Percentiles rank a stretch among this genome's conserved stretches.
phyloP scores from a whole-genome alignment of 2,329 filamentous ascomycete species.

The Xylariaceae sp. region DNA sequence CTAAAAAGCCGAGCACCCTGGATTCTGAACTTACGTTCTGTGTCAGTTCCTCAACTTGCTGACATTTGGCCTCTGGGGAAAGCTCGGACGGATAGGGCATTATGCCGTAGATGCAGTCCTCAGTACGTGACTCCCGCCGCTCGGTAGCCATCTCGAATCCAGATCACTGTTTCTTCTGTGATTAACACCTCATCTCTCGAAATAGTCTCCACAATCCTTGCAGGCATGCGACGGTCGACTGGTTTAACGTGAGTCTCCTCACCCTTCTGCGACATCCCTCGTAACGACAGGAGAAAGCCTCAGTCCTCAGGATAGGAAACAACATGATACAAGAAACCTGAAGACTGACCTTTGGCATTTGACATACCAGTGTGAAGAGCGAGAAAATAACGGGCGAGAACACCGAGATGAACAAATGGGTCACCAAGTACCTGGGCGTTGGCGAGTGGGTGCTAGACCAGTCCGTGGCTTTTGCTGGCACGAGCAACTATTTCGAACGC shows the following conservation, averaged over 20 bases:
- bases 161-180: no score
- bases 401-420: slow-evolving; percentile 80
- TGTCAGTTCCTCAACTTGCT: slow-evolving; percentile 61
- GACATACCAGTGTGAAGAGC: slow-evolving; percentile 71
- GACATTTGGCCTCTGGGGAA: slow-evolving; percentile 64
- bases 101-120: slow-evolving; percentile 96
- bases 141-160: neutral
- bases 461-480: slow-evolving; percentile 85
- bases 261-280: slow-evolving; percentile 16
- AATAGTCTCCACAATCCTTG: slow-evolving; percentile 88
- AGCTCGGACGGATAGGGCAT: slow-evolving; percentile 91
- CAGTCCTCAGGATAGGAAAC: neutral
- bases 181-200: slow-evolving; percentile 25
- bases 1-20: slow-evolving; percentile 16
- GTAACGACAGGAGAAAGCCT: neutral
- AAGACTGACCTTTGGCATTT: neutral
- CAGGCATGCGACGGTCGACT: slow-evolving; percentile 94
- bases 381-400: slow-evolving; percentile 79
- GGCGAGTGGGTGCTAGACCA: slow-evolving; percentile 99
- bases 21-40: slow-evolving; percentile 40
- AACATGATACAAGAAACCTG: slow-evolving; percentile 1
- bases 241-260: slow-evolving; percentile 81
- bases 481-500: slow-evolving; percentile 87
- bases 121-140: slow-evolving; percentile 50
- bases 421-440: slow-evolving; percentile 88